A percentile compares a stretch with the other conserved stretches of the same genome.
Evolutionary conservation across 345 rosid species (phyloP).

Genomic region (Pugionium dolabratum): DNA sequence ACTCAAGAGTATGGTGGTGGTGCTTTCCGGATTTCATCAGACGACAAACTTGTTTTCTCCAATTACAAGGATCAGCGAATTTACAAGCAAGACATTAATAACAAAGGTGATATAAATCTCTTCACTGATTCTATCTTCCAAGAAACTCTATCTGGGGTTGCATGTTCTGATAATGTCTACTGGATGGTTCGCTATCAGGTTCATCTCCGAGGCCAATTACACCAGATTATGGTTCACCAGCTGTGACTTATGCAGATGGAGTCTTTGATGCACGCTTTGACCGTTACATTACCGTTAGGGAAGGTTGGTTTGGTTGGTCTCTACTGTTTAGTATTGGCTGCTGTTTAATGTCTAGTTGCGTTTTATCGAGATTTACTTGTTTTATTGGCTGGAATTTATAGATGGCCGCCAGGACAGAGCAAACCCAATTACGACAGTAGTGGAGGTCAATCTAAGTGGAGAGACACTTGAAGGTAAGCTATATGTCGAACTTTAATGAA

Average conservation of each 20-base stretch:
- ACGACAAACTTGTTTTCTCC: conserved; percentile 68
- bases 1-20: conserved; percentile 98
- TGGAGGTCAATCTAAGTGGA: conserved; percentile 49
- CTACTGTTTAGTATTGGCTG: conserved; percentile 12
- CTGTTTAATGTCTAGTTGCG: neutral
- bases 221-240: conserved; percentile 72
- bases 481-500: neutral
- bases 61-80: conserved; percentile 88
- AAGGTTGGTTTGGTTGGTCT: conserved; percentile 52
- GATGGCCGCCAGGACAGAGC: conserved; percentile 63
- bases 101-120: conserved; percentile 44
- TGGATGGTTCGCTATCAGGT: conserved; percentile 43
- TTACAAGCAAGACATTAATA: conserved; percentile 55
- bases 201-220: conserved; percentile 66
- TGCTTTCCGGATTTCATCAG: conserved; percentile 62
- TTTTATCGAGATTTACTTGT: neutral
- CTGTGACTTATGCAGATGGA: conserved; percentile 82
- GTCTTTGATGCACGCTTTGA: conserved; percentile 67
- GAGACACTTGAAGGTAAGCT: conserved; percentile 57
- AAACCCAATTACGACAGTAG: conserved; percentile 67
- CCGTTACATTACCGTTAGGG: conserved; percentile 75
- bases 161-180: conserved; percentile 17
- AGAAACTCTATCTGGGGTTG: no score
- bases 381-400: conserved; percentile 33
- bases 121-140: neutral